Evolutionary conservation across 352 stramenopile species (phyloP).

Genomic region (Globisporangium paddicum): DNA sequence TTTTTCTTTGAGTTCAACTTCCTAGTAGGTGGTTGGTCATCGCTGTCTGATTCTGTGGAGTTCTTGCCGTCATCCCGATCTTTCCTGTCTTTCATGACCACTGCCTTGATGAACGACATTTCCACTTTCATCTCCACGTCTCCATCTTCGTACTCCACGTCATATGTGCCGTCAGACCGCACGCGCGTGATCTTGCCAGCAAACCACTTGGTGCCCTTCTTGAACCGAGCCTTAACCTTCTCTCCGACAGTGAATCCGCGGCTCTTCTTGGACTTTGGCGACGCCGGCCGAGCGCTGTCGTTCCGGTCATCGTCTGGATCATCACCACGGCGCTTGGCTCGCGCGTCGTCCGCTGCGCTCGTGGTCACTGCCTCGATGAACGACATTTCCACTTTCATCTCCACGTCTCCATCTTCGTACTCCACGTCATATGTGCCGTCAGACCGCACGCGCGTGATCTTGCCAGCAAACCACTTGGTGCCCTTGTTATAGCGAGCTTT

Average conservation of each 20-base stretch:
- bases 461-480: conserved; percentile 45
- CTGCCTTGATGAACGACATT: conserved; percentile 19
- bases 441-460: conserved; percentile 44
- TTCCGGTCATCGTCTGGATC: not conserved
- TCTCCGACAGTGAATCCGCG: conserved; percentile 20
- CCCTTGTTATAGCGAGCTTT: conserved; percentile 33
- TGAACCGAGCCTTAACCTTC: conserved; percentile 52
- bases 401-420: conserved; percentile 58
- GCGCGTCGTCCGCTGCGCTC: not conserved
- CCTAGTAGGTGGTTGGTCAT: not conserved
- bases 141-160: conserved; percentile 62
- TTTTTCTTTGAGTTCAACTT: not conserved
- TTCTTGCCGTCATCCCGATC: not conserved
- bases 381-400: conserved; percentile 25
- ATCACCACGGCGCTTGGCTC: not conserved
- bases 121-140: conserved; percentile 40
- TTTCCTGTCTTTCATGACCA: not conserved
- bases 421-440: conserved; percentile 68
- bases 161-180: conserved; percentile 57
- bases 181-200: conserved; percentile 51
- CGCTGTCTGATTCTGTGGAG: not conserved
- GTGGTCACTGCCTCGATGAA: conserved; percentile 17
- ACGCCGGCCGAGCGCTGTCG: not conserved
- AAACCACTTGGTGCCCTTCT: conserved; percentile 59
- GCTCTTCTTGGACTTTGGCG: not conserved